Evolutionary conservation across 75 land plant species (phyloP), one percentile per base, ranked within the genome.

Genomic region (Pinus tabuliformis): DNA sequence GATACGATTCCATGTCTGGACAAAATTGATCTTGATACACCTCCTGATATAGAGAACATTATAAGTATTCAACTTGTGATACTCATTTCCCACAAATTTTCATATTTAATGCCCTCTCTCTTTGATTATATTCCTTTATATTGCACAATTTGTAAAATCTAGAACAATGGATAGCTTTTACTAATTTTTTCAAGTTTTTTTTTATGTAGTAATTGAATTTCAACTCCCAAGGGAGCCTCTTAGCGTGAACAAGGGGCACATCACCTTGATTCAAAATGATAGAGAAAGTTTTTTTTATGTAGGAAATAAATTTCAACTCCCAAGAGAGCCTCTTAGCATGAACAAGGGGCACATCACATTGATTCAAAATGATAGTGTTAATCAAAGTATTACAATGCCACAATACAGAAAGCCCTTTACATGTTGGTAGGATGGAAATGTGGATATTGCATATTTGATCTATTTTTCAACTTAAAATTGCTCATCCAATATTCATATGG

Each of bases 41-140:
- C 85, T 75, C 85, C 89, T 4, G 91, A 90, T 61, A 77, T 90
- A 36, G 72, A 85, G 49, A 88, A 85, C 82, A 78, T 88, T 56
- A 84, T 87, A 78, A 59, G 87, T 39, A 63, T 2, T 42, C 3
- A 18, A 57, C 4, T n/a, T 11, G 42, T 75, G 36, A 60, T 33
- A 5, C 16, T 36, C 72, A 18, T 70, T 21, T 70, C 39, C 33
- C 17, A 2, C 39, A 70, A 28, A 17, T 60, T 20, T 0, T 60
- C 22, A 60, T 60, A 7, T 60, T 70, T 22, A 70, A 14, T 24
- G 39, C 18, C 37, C 18, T 18, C 39, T 18, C 17, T 6, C 18
- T 28, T n/a, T 36, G 6, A 60, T 62, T 18, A 64, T 18, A 7
- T 59, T 17, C 17, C 11, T 18, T 60, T 11, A 9, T 58, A 39